A percentile compares a stretch with the other conserved stretches of the same genome.
These are phyloP conservation scores for Saxophila tyrrhenica DNA, from an alignment of 495 filamentous ascomycete genomes.

Conservation along the genomic window DNA sequence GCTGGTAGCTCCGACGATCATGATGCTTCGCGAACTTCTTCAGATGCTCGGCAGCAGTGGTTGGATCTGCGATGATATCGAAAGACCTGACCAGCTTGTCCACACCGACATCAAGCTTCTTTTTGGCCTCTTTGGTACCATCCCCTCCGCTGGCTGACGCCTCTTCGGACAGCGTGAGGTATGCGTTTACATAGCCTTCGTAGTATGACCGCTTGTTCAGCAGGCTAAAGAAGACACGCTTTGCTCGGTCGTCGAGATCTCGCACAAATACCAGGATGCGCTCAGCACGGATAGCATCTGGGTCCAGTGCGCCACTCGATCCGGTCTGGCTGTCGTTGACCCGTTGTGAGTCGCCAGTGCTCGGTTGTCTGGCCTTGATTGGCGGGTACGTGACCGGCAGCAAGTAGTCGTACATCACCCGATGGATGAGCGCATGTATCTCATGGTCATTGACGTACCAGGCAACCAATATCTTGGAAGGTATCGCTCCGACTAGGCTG, in stretches of 20 bases:
- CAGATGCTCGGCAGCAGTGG: slow-evolving; percentile 56
- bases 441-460: slow-evolving; percentile 86
- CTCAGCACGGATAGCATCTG: slow-evolving; percentile 75
- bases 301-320: slow-evolving; percentile 43
- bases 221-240: slow-evolving; percentile 80
- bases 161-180: slow-evolving; percentile 68
- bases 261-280: slow-evolving; percentile 71
- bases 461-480: slow-evolving; percentile 74
- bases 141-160: slow-evolving; percentile 62
- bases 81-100: slow-evolving; percentile 53
- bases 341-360: slow-evolving; percentile 35
- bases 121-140: slow-evolving; percentile 58
- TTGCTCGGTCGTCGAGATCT: slow-evolving; percentile 65
- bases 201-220: slow-evolving; percentile 62
- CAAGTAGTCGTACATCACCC: slow-evolving; percentile 74
- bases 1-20: slow-evolving; percentile 80
- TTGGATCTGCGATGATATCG: slow-evolving; percentile 51
- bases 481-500: slow-evolving; percentile 62
- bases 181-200: slow-evolving; percentile 55
- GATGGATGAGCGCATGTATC: slow-evolving; percentile 71
- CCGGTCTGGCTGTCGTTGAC: slow-evolving; percentile 41
- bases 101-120: slow-evolving; percentile 53
- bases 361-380: slow-evolving; percentile 54
- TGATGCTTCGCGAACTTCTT: slow-evolving; percentile 86
- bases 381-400: slow-evolving; percentile 79